These are phyloP conservation scores for Pyrenophora graminea DNA, from an alignment of 2,329 filamentous ascomycete species.

Conservation along the genomic window DNA sequence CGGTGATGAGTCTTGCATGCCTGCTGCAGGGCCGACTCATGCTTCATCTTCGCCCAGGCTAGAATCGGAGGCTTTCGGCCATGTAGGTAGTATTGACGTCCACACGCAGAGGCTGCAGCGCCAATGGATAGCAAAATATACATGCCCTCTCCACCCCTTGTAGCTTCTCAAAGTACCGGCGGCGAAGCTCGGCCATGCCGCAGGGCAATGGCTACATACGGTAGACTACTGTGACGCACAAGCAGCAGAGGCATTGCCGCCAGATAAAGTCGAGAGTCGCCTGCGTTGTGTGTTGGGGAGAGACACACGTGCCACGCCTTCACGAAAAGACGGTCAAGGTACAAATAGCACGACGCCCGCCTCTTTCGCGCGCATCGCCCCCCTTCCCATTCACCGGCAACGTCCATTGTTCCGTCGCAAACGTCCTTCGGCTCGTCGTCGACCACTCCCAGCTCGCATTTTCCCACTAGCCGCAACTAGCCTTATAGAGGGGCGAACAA, in stretches of 20 bases:
- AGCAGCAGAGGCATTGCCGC: conserved; percentile 17
- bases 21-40: no score
- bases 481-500: conserved; percentile 32
- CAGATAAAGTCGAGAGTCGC: conserved; percentile 16
- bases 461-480: conserved; percentile 23
- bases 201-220: conserved; percentile 6
- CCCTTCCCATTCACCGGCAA: not conserved
- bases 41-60: no score
- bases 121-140: not conserved
- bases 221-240: conserved; percentile 14
- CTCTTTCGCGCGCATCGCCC: not conserved
- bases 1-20: not conserved
- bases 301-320: conserved; percentile 21
- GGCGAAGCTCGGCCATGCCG: conserved; percentile 22
- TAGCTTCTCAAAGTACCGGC: conserved; percentile 7
- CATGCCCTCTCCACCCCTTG: not conserved
- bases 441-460: conserved; percentile 15
- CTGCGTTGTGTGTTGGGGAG: conserved; percentile 13
- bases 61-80: not conserved
- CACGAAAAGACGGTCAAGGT: conserved; percentile 12
- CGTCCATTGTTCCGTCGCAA: not conserved
- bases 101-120: not conserved
- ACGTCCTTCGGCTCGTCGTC: conserved; percentile 18
- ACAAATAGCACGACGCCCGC: conserved; percentile 16
- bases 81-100: no score